Conservation (phyloP, 202 grass and related monocot genomes). For the Miscanthus sacchariflorus region DNA sequence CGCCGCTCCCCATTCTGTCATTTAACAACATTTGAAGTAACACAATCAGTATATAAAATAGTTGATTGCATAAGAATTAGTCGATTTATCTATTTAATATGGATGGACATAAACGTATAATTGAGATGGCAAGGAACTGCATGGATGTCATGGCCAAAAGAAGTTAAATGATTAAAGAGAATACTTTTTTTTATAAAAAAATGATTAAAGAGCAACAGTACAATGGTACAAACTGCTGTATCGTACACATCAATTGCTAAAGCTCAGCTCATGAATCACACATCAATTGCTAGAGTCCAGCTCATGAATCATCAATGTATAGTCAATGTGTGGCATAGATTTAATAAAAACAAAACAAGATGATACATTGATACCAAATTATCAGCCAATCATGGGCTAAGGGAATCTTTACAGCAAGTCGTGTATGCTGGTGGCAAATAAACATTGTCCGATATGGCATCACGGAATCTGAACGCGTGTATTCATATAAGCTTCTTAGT, state of each 20-base stretch:
- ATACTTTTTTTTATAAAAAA: background rate
- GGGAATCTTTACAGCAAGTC: constrained; percentile 35
- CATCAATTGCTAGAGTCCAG: constrained; percentile 1
- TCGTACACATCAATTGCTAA: constrained; percentile 9
- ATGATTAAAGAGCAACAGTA: background rate
- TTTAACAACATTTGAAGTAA: constrained; percentile 13
- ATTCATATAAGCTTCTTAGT: background rate
- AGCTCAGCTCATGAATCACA: background rate
- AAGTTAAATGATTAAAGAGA: background rate
- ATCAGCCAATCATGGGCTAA: background rate
- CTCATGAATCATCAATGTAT: background rate
- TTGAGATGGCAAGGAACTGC: background rate
- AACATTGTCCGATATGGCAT: background rate
- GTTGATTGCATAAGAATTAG: background rate
- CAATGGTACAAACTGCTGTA: background rate
- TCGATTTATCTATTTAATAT: background rate
- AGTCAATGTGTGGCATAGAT: background rate
- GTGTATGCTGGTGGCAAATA: constrained; percentile 21
- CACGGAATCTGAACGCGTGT: constrained; percentile 12
- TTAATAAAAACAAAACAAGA: constrained; percentile 22
- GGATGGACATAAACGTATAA: background rate
- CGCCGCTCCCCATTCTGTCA: constrained; percentile 75
- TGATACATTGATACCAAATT: background rate
- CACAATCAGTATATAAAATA: background rate
- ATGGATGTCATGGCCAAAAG: background rate